phyloP scores from a whole-genome alignment of 129 eudicot species.

The Mikania micrantha region DNA sequence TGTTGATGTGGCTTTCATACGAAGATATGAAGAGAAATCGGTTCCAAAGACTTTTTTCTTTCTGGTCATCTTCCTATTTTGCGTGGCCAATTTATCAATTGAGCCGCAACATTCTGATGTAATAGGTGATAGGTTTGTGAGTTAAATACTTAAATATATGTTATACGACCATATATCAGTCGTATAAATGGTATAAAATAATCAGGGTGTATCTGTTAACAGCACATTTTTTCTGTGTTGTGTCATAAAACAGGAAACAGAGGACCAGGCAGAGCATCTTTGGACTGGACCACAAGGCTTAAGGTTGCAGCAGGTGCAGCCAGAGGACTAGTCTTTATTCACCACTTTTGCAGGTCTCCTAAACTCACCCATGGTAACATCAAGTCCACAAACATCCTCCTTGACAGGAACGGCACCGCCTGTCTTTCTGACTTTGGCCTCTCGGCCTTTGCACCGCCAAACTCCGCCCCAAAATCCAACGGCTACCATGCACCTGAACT shows the following conservation, averaged over 20 bases:
- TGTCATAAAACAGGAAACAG: conserved; percentile 42
- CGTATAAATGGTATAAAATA: too few species aligned
- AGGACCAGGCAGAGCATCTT: conserved; percentile 58
- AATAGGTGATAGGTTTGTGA: too few species aligned
- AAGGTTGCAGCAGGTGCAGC: conserved; percentile 53
- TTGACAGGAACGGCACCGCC: conserved; percentile 37
- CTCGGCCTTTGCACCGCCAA: conserved; percentile 24
- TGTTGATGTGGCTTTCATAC: too few species aligned
- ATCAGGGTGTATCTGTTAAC: too few species aligned
- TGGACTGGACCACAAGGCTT: conserved; percentile 63
- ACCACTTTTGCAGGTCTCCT: conserved; percentile 28
- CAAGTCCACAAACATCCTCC: conserved; percentile 46
- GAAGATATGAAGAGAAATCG: too few species aligned
- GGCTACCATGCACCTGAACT: conserved; percentile 46
- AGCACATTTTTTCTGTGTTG: conserved; percentile 8
- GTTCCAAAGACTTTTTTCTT: too few species aligned
- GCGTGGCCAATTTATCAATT: too few species aligned
- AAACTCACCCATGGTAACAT: conserved; percentile 56
- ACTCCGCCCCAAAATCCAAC: conserved; percentile 23
- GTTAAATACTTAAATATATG: too few species aligned
- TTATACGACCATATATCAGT: too few species aligned
- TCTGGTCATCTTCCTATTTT: too few species aligned
- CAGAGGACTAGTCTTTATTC: conserved; percentile 47
- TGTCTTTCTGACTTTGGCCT: conserved; percentile 48
- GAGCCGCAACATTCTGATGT: too few species aligned